A percentile compares a stretch with the other conserved stretches of the same genome.
Evolutionary conservation across 129 eudicot genomes (phyloP).

Genomic region (Flaveria ramosissima): DNA sequence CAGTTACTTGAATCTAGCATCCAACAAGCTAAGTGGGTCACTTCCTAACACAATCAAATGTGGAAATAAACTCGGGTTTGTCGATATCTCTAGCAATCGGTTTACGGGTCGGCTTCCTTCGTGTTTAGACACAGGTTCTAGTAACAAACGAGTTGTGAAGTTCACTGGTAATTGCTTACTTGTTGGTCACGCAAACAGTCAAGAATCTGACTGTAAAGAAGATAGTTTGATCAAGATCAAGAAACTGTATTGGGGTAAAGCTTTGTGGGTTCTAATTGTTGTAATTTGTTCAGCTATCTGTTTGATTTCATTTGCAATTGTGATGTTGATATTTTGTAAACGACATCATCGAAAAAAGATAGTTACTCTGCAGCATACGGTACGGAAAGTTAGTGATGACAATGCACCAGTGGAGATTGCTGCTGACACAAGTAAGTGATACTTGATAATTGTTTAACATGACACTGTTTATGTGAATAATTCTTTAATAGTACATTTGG

Average conservation of each 20-base stretch:
- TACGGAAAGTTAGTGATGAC: conserved; percentile 50
- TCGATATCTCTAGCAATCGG: conserved; percentile 71
- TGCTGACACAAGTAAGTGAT: conserved; percentile 63
- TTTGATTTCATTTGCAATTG: conserved; percentile 43
- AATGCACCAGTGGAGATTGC: conserved; percentile 41
- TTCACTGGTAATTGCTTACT: conserved; percentile 70
- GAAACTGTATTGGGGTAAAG: conserved; percentile 39
- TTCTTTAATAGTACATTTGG: neutral
- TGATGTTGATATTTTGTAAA: conserved; percentile 47
- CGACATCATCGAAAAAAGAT: conserved; percentile 34
- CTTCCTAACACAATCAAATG: conserved; percentile 60
- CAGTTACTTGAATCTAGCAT: conserved; percentile 73
- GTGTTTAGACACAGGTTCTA: conserved; percentile 47
- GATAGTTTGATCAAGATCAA: conserved; percentile 28
- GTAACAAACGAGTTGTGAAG: conserved; percentile 55
- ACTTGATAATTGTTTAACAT: neutral
- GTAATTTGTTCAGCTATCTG: conserved; percentile 47
- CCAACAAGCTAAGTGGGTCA: conserved; percentile 62
- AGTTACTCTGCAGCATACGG: conserved; percentile 41
- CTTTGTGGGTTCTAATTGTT: conserved; percentile 44
- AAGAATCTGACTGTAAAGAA: conserved; percentile 57
- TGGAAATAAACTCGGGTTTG: conserved; percentile 65
- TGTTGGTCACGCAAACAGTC: conserved; percentile 48
- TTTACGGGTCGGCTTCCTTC: conserved; percentile 67
- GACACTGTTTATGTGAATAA: neutral